Evolutionary conservation across 306 rosid genomes (phyloP).

Genomic region (Acacia melanoxylon): DNA sequence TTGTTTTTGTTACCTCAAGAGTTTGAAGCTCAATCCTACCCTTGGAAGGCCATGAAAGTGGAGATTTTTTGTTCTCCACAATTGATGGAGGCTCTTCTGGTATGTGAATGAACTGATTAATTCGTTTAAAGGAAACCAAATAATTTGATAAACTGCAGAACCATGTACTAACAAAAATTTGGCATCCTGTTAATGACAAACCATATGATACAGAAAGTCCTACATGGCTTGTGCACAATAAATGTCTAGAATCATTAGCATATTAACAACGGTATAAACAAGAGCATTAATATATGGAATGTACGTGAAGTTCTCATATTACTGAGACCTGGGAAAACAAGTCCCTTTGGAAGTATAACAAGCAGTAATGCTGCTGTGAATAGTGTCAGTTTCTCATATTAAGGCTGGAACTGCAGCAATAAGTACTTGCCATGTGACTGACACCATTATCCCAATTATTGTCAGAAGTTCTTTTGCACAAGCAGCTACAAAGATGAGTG

Average conservation of each 20-base stretch:
- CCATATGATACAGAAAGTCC: slow-evolving; percentile 76
- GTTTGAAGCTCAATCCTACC: slow-evolving; percentile 63
- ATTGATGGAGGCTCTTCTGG: slow-evolving; percentile 57
- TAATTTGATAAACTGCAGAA: slow-evolving; percentile 48
- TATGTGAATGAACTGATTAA: slow-evolving; percentile 73
- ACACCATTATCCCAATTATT: slow-evolving; percentile 53
- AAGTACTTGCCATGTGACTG: slow-evolving; percentile 83
- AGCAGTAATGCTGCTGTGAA: slow-evolving; percentile 64
- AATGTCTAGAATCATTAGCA: neutral
- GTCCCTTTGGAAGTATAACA: slow-evolving; percentile 60
- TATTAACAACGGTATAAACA: neutral
- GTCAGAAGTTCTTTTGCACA: slow-evolving; percentile 35
- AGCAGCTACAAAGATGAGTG: slow-evolving; percentile 39
- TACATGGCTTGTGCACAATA: slow-evolving; percentile 55
- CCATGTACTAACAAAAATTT: slow-evolving; percentile 43
- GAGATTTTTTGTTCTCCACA: slow-evolving; percentile 56
- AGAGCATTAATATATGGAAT: neutral
- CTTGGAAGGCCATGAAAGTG: slow-evolving; percentile 61
- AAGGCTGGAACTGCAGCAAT: slow-evolving; percentile 57
- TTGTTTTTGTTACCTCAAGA: slow-evolving; percentile 42
- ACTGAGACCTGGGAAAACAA: slow-evolving; percentile 55
- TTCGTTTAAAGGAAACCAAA: slow-evolving; percentile 65
- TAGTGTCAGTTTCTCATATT: slow-evolving; percentile 64
- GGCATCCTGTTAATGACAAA: slow-evolving; percentile 38
- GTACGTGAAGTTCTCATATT: neutral